Base-by-base conservation (phyloP, 208 protist genomes). In the Porcisia deanei region DNA sequence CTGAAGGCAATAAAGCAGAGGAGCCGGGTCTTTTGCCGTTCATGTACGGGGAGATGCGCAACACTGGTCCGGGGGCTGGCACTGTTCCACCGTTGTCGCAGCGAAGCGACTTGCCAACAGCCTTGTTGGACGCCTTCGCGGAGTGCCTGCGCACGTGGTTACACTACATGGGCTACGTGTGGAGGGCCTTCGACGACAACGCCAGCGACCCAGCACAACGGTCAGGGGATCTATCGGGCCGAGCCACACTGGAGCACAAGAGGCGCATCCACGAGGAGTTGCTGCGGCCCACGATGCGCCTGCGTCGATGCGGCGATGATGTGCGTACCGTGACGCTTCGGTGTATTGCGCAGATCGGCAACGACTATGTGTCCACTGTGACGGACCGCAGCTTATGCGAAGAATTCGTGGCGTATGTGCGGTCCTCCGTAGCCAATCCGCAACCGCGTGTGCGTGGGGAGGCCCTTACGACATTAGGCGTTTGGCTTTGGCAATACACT, bases 151-250 rank as follows among this genome's bases (percentile, higher is more conserved):
- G 88, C 20, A 85, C 85, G 41, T 96, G 92, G 90, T 61, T 93
- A 69, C 90, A 93, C 72, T 96, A 91, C 64, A 93, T 93, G 87
- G 92, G 92, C 39, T 94, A 93, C 79, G 82, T 93, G 0, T 94
- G 89, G 92, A 85, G 89, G 78, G 54, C 89, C 12, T 96, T 96
- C 75, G 92, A 96, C 74, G 87, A 88, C 69, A 87, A 88, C 64
- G 75, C 91, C n/a, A 82, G 82, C 34, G 89, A 96, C 71, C 91
- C 91, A 10, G 89, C 85, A 52, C 77, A 88, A 37, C 77, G 85
- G 12, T 63, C 72, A 18, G 76, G 73, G 39, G 67, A 71, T 0
- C 65, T 81, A 65, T 41, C 25, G 34, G 68, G 86, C 34, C 88
- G 88, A 59, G 92, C 92, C 54, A 88, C 83, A 10, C 66, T 81